These are phyloP conservation scores for Euphrasia arctica DNA, from an alignment of 305 asterid species.

Conservation along the genomic window DNA sequence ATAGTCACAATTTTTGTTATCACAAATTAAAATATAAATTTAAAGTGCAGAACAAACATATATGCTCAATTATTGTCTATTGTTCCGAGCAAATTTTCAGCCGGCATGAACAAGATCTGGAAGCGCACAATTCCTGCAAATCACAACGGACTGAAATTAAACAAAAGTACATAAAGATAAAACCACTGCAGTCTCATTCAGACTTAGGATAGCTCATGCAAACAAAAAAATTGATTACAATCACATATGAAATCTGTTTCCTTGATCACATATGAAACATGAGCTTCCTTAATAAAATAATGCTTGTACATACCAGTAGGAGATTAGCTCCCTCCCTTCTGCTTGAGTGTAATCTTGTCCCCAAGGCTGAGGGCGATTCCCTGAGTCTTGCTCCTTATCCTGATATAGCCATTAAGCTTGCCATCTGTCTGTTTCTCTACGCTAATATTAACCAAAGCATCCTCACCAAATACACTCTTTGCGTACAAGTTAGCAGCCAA, in stretches of 20 bases:
- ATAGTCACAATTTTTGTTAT: slow-evolving; percentile 8
- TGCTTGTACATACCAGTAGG: slow-evolving; percentile 28
- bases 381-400: slow-evolving; percentile 98
- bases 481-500: slow-evolving; percentile 96
- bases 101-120: background rate
- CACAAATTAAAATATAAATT: slow-evolving; percentile 9
- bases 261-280: no score
- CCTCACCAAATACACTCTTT: slow-evolving; percentile 99
- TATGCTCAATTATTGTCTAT: slow-evolving; percentile 13
- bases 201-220: background rate
- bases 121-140: slow-evolving; percentile 22
- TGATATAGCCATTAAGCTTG: slow-evolving; percentile 85
- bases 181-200: background rate
- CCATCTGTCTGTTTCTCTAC: slow-evolving; percentile 89
- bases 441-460: slow-evolving; percentile 94
- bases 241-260: no score
- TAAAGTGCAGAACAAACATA: background rate
- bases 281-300: background rate
- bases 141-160: slow-evolving; percentile 8
- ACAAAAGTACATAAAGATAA: background rate
- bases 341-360: slow-evolving; percentile 96
- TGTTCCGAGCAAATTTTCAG: slow-evolving; percentile 5
- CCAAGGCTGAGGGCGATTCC: slow-evolving; percentile 99
- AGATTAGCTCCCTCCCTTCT: slow-evolving; percentile 84
- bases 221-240: background rate